Percentiles rank a stretch among this genome's conserved stretches.
Conservation (phyloP, 768 basidiomycete species). For the Crassisporium funariophilum region DNA sequence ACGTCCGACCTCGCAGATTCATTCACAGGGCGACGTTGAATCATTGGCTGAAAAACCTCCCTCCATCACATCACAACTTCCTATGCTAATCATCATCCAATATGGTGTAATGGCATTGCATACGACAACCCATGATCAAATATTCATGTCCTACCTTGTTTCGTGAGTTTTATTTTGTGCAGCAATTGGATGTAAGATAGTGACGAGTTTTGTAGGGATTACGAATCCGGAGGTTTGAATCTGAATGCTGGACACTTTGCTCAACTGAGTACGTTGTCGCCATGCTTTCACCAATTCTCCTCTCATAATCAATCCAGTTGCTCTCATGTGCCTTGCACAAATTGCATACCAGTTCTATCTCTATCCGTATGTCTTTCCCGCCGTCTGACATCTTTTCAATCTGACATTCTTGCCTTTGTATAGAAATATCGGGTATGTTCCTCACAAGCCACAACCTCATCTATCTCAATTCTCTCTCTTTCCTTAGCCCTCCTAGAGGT, state of each 20-base stretch:
- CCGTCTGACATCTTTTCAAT: constrained; percentile 2
- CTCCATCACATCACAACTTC: constrained; percentile 73
- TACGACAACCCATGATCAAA: constrained; percentile 86
- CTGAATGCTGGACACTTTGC: constrained; percentile 92
- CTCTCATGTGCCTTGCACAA: constrained; percentile 92
- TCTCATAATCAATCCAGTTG: constrained; percentile 49
- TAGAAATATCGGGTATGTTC: constrained; percentile 65
- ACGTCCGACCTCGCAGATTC: constrained; percentile 32
- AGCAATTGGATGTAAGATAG: not conserved
- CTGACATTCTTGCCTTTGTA: constrained; percentile 2
- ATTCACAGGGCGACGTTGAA: constrained; percentile 37
- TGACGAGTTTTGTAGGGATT: constrained; percentile 52
- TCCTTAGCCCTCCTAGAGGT: constrained; percentile 69
- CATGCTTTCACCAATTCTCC: not conserved
- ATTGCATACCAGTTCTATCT: constrained; percentile 90
- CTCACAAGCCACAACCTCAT: not conserved
- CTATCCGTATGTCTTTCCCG: constrained; percentile 67
- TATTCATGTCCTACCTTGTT: constrained; percentile 90
- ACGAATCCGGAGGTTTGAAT: constrained; percentile 85
- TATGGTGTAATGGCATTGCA: constrained; percentile 90
- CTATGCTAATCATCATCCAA: constrained; percentile 83
- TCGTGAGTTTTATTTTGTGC: too few relatives aligned
- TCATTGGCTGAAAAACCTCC: constrained; percentile 55
- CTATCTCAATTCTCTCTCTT: constrained; percentile 7
- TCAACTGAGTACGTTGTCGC: constrained; percentile 65